Percentiles rank a stretch among this genome's conserved stretches.
Evolutionary conservation across 2,329 filamentous ascomycete genomes (phyloP).

Genomic region (Lachnellula arida): DNA sequence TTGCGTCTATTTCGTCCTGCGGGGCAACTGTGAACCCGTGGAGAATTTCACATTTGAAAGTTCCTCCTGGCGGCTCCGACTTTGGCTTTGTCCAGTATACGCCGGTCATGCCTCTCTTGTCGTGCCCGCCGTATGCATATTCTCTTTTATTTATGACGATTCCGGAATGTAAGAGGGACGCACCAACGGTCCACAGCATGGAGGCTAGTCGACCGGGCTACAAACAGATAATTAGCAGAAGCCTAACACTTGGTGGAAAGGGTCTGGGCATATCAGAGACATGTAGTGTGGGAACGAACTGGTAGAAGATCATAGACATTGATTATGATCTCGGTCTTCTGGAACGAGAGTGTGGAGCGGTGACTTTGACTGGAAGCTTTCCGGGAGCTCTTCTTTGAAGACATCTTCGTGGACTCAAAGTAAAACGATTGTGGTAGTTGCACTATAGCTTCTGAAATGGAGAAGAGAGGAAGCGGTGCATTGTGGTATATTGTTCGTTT

Average conservation of each 20-base stretch:
- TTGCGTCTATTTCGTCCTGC: conserved; percentile 63
- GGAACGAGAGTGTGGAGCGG: conserved; percentile 62
- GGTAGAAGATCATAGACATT: conserved; percentile 75
- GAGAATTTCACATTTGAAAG: conserved; percentile 68
- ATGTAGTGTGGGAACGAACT: conserved; percentile 38
- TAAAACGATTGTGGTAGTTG: not conserved
- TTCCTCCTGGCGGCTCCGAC: conserved; percentile 70
- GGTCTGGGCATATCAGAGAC: not conserved
- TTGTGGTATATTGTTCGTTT: not conserved
- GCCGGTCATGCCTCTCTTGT: conserved; percentile 64
- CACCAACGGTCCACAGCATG: conserved; percentile 71
- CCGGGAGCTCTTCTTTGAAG: conserved; percentile 26
- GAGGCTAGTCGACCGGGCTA: conserved; percentile 72
- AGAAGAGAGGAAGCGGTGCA: not conserved
- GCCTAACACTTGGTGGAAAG: not conserved
- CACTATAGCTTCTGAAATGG: not conserved
- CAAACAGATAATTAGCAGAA: conserved; percentile 5
- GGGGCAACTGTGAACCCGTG: conserved; percentile 73
- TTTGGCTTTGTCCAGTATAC: conserved; percentile 78
- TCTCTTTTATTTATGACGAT: conserved; percentile 76
- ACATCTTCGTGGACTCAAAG: conserved; percentile 14
- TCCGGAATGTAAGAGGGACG: conserved; percentile 75
- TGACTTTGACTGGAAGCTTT: conserved; percentile 38
- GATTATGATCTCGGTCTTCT: conserved; percentile 69
- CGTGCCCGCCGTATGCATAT: conserved; percentile 82